These are phyloP conservation scores for Acanthochlamys bracteata DNA, from an alignment of 106 monocot genomes.

Conservation along the genomic window DNA sequence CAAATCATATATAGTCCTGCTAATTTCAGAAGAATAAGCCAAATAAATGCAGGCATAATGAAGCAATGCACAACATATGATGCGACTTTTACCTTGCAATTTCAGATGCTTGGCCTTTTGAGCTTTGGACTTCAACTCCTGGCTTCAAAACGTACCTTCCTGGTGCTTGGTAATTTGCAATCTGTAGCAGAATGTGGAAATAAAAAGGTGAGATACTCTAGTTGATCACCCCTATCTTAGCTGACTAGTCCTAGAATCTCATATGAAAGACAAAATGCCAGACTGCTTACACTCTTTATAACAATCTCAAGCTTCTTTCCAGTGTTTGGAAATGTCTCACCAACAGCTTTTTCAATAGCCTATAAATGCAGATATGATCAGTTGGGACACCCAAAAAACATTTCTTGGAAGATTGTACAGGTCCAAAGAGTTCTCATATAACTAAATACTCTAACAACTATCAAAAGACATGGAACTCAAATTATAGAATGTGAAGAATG, in stretches of 20 bases:
- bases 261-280: background rate
- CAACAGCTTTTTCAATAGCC: constrained; percentile 77
- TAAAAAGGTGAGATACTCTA: background rate
- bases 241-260: no score
- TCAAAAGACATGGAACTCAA: no score
- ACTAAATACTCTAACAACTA: no score
- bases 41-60: background rate
- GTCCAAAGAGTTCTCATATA: no score
- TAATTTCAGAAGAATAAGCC: background rate
- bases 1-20: no score
- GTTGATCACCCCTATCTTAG: background rate
- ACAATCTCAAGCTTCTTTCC: constrained; percentile 58
- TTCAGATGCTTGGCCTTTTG: constrained; percentile 33
- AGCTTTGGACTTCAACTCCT: constrained; percentile 39
- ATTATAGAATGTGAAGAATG: no score
- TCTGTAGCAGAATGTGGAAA: constrained; percentile 26
- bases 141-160: constrained; percentile 70
- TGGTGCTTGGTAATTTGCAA: constrained; percentile 65
- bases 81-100: constrained; percentile 44
- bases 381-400: background rate
- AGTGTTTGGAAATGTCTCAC: constrained; percentile 39
- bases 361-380: constrained; percentile 10
- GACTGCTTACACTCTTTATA: constrained; percentile 61
- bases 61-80: background rate
- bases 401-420: background rate